Evolutionary conservation across 371 early-diverging fungal genomes (phyloP).

Genomic region (Mortierella sp.): DNA sequence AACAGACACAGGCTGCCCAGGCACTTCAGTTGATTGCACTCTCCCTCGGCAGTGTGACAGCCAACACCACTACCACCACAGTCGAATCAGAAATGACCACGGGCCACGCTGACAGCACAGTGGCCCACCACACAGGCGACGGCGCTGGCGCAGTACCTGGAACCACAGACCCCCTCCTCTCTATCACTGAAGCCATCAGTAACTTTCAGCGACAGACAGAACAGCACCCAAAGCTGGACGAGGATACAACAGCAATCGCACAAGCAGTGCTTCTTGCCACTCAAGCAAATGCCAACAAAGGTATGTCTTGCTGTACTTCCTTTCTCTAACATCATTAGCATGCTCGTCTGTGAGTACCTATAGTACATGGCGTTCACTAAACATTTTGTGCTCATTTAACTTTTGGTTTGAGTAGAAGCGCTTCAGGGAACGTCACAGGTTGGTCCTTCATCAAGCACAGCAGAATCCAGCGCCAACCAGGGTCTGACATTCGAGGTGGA

Average conservation of each 20-base stretch:
- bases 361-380: not conserved
- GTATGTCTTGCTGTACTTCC: not conserved
- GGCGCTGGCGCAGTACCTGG: constrained; percentile 15
- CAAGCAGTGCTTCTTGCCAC: constrained; percentile 43
- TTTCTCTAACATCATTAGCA: not conserved
- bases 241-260: constrained; percentile 36
- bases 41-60: constrained; percentile 24
- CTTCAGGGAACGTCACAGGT: not conserved
- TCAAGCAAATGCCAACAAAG: constrained; percentile 28
- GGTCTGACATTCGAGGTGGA: constrained; percentile 47
- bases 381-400: not conserved
- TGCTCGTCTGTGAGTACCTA: not conserved
- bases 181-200: constrained; percentile 44
- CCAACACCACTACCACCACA: not conserved
- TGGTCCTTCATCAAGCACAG: not conserved
- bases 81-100: not conserved
- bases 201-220: constrained; percentile 25
- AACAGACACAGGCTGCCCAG: constrained; percentile 48
- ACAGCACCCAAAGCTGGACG: constrained; percentile 12
- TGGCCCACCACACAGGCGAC: constrained; percentile 13
- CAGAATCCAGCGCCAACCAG: constrained; percentile 21
- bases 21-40: constrained; percentile 52
- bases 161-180: constrained; percentile 36
- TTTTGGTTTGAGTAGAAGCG: not conserved
- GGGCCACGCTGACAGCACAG: constrained; percentile 7